phyloP scores from a whole-genome alignment of 2,329 filamentous ascomycete species.

The Rutstroemia sp. region DNA sequence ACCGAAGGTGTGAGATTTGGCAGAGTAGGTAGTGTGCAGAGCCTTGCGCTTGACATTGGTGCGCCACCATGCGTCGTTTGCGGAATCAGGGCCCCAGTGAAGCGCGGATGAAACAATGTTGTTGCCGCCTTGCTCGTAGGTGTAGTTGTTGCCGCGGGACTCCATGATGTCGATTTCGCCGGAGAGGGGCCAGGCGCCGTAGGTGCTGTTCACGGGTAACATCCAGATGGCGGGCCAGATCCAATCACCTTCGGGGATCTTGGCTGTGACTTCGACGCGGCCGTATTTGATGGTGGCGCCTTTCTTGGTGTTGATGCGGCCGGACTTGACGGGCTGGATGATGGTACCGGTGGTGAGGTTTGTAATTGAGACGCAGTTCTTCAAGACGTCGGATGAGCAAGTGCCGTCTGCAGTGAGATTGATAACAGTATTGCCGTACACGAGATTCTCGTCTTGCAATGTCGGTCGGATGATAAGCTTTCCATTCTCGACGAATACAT shows the following conservation, averaged over 20 bases:
- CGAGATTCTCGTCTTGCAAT: constrained; percentile 58
- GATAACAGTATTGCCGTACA: constrained; percentile 59
- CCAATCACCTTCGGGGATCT: constrained; percentile 74
- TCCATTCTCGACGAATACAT: constrained; percentile 65
- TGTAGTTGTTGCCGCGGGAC: constrained; percentile 74
- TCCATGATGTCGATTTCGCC: constrained; percentile 82
- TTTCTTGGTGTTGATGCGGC: constrained; percentile 67
- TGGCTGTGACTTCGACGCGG: constrained; percentile 71
- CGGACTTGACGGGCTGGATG: constrained; percentile 70
- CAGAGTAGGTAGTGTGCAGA: constrained; percentile 66
- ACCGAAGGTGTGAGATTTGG: constrained; percentile 67
- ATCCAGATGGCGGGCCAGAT: constrained; percentile 92
- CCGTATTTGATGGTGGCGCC: constrained; percentile 71
- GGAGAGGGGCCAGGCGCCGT: constrained; percentile 70
- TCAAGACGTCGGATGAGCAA: constrained; percentile 56
- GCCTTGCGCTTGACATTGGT: constrained; percentile 72
- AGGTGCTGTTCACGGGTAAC: constrained; percentile 65
- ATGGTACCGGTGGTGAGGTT: constrained; percentile 73
- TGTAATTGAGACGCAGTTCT: constrained; percentile 61
- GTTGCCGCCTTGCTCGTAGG: constrained; percentile 69
- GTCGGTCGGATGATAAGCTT: constrained; percentile 70
- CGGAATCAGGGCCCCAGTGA: constrained; percentile 70
- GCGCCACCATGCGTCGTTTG: constrained; percentile 74
- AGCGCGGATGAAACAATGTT: constrained; percentile 72
- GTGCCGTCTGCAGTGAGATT: constrained; percentile 58